Evolutionary conservation across 768 basidiomycete genomes (phyloP).

Genomic region (Psilocybe tampanensis): DNA sequence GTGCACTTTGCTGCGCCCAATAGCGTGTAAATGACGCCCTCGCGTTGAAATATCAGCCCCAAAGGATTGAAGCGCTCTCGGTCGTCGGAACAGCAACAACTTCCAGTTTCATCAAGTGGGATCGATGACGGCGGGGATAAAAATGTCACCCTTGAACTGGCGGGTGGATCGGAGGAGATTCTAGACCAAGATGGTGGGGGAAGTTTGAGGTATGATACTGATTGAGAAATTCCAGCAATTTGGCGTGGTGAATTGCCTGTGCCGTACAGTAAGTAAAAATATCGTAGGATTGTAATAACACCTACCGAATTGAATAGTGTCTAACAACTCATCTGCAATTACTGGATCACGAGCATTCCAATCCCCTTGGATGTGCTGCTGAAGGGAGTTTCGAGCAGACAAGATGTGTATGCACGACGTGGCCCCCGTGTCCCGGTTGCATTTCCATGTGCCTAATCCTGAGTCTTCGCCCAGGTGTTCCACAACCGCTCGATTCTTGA

Average conservation of each 20-base stretch:
- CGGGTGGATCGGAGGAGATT: conserved; percentile 7
- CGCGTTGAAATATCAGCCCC: not conserved
- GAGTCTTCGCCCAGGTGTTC: conserved; percentile 1
- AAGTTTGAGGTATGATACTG: conserved; percentile 12
- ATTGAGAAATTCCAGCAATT: not conserved
- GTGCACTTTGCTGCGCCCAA: not conserved
- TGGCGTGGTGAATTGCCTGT: not conserved
- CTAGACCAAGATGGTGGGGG: conserved; percentile 15
- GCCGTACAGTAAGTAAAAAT: not conserved
- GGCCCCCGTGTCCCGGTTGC: not conserved
- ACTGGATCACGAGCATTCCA: conserved; percentile 3
- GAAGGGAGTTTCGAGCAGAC: conserved; percentile 4
- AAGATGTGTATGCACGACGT: conserved; percentile 1
- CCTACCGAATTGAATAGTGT: not conserved
- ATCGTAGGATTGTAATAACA: not conserved
- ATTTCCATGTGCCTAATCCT: conserved; percentile 10
- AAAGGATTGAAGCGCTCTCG: conserved; percentile 1
- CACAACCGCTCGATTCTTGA: conserved; percentile 11
- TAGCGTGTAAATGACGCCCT: conserved; percentile 16
- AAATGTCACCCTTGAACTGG: conserved; percentile 3
- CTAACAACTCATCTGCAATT: not conserved
- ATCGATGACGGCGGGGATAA: not conserved
- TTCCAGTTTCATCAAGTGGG: conserved; percentile 1
- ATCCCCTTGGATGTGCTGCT: conserved; percentile 1
- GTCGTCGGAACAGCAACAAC: conserved; percentile 12